These are phyloP conservation scores for Psilocybe mexicana DNA, from an alignment of 1,284 basidiomycete genomes.

Conservation along the genomic window DNA sequence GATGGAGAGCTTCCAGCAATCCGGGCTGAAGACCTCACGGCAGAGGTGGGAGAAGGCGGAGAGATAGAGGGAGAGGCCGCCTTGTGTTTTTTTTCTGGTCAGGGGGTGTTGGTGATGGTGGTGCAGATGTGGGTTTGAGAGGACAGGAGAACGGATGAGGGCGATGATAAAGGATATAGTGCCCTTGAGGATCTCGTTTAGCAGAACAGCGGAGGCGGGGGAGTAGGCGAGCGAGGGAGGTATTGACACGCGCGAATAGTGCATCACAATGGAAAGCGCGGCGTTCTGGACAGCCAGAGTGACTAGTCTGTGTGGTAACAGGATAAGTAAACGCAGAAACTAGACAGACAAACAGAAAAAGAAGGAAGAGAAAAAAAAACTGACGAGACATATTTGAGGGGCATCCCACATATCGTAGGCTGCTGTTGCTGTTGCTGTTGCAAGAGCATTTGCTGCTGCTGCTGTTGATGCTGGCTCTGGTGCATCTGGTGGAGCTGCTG, in stretches of 20 bases:
- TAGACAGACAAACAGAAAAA: neutral
- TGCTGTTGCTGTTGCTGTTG: constrained; percentile 20
- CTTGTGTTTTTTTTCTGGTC: constrained; percentile 17
- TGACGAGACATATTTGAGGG: constrained; percentile 63
- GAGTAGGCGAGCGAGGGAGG: constrained; percentile 81
- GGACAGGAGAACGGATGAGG: constrained; percentile 47
- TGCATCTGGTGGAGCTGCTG: constrained; percentile 7
- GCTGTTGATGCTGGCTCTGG: constrained; percentile 12
- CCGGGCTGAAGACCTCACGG: constrained; percentile 57
- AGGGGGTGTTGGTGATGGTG: constrained; percentile 25
- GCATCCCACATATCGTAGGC: constrained; percentile 52
- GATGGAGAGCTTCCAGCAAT: constrained; percentile 97
- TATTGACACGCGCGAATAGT: constrained; percentile 89
- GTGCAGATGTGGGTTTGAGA: constrained; percentile 13
- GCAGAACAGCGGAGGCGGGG: constrained; percentile 88
- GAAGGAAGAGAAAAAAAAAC: constrained; percentile 23
- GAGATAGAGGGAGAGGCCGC: constrained; percentile 35
- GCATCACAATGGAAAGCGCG: constrained; percentile 94
- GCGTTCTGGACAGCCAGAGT: constrained; percentile 96
- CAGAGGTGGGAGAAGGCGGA: constrained; percentile 56
- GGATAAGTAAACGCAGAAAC: neutral
- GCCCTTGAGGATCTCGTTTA: constrained; percentile 94
- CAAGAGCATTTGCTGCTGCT: constrained; percentile 1
- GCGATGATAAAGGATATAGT: constrained; percentile 83
- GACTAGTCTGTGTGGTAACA: constrained; percentile 60